Conservation (phyloP, 2,329 filamentous ascomycete species). For the Diplodia intermedia region DNA sequence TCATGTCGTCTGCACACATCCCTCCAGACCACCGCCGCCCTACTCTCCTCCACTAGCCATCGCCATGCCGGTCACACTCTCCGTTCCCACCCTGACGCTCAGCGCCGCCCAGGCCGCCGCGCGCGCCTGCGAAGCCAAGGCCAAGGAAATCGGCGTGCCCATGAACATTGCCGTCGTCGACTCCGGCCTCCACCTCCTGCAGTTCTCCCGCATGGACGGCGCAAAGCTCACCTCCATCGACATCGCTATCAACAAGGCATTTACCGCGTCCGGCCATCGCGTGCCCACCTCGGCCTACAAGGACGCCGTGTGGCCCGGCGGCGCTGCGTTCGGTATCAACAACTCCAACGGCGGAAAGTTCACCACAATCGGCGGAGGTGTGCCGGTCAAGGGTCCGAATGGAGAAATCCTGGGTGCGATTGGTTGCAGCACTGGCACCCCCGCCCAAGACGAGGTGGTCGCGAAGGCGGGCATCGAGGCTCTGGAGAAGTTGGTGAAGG, state of each 20-base stretch:
- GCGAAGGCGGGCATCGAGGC: conserved; percentile 61
- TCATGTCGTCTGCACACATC: background rate
- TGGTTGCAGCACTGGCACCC: conserved; percentile 62
- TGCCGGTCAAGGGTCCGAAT: conserved; percentile 57
- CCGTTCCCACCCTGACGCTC: conserved; percentile 45
- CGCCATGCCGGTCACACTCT: conserved; percentile 39
- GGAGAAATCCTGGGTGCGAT: conserved; percentile 61
- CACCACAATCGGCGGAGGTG: conserved; percentile 60
- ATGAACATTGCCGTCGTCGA: conserved; percentile 62
- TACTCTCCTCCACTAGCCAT: background rate
- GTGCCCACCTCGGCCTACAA: conserved; percentile 61
- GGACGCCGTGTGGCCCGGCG: conserved; percentile 61
- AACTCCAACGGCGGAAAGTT: conserved; percentile 62
- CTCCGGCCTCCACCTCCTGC: conserved; percentile 53
- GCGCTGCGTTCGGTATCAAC: conserved; percentile 59
- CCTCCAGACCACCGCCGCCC: background rate
- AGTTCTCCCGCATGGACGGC: conserved; percentile 57
- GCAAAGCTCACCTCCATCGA: conserved; percentile 63
- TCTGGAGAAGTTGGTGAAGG: conserved; percentile 47
- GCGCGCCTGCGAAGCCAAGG: conserved; percentile 46
- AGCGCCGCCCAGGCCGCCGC: conserved; percentile 47
- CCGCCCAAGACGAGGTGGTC: conserved; percentile 61
- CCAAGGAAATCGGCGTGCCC: conserved; percentile 46
- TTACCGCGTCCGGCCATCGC: conserved; percentile 63
- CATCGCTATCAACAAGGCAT: conserved; percentile 69